Evolutionary conservation across 192 early-diverging fungal species (phyloP).

Genomic region (Coemansia sp.): DNA sequence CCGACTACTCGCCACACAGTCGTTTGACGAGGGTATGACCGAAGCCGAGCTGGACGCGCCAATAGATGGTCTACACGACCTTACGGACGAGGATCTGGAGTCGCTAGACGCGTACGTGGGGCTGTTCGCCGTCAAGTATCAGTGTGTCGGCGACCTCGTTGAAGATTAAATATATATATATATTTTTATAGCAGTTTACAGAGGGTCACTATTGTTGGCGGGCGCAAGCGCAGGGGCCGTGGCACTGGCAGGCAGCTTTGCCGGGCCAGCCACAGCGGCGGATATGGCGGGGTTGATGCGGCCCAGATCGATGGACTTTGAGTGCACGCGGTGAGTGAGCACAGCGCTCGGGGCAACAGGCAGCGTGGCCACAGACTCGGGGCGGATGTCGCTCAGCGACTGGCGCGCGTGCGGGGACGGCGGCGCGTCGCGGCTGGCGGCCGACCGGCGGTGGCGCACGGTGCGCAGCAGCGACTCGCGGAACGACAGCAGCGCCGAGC

Average conservation of each 20-base stretch:
- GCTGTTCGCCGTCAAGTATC: slow-evolving; percentile 79
- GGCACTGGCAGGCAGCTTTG: neutral
- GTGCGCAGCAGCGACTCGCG: slow-evolving; percentile 10
- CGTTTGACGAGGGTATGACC: slow-evolving; percentile 83
- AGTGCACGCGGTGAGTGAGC: slow-evolving; percentile 15
- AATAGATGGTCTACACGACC: slow-evolving; percentile 79
- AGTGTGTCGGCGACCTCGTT: slow-evolving; percentile 70
- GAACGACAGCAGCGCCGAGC: slow-evolving; percentile 10
- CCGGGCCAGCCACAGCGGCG: neutral
- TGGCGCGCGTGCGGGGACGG: slow-evolving; percentile 7
- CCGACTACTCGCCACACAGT: slow-evolving; percentile 85
- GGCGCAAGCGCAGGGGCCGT: neutral
- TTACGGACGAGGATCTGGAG: slow-evolving; percentile 72
- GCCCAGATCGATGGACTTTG: slow-evolving; percentile 23
- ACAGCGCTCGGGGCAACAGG: neutral
- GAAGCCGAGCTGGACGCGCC: slow-evolving; percentile 63
- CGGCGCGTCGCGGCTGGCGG: neutral
- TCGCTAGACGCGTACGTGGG: slow-evolving; percentile 74
- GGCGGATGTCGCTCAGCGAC: slow-evolving; percentile 30
- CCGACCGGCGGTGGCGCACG: neutral
- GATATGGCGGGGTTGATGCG: neutral
- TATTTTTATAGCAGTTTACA: neutral
- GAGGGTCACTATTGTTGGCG: neutral
- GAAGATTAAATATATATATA: slow-evolving; percentile 30
- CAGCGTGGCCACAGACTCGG: neutral